Conservation (phyloP, 345 rosid species). For the Euphorbia tirucalli region DNA sequence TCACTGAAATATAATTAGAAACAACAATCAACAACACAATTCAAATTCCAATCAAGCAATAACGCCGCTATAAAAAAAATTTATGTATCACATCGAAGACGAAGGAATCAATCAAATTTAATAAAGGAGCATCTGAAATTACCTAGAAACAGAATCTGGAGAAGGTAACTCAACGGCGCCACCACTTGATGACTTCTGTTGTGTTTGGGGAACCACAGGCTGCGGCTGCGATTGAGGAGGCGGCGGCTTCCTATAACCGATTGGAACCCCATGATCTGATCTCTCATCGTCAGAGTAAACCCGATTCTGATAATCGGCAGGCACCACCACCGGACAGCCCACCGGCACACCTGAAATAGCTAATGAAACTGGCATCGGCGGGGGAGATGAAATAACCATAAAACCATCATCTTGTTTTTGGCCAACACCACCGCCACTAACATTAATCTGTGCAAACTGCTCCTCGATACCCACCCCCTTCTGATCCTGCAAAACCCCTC, state of each 20-base stretch:
- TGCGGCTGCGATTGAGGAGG: slow-evolving; percentile 41
- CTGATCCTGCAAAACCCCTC: slow-evolving; percentile 43
- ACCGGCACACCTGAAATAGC: slow-evolving; percentile 41
- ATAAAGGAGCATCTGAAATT: not conserved
- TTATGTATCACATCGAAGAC: not conserved
- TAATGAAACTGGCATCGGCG: slow-evolving; percentile 46
- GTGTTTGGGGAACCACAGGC: slow-evolving; percentile 46
- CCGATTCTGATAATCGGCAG: slow-evolving; percentile 47
- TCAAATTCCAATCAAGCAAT: slow-evolving; percentile 26
- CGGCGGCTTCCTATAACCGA: slow-evolving; percentile 54
- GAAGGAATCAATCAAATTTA: not conserved
- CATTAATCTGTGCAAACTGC: slow-evolving; percentile 63
- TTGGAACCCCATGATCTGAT: slow-evolving; percentile 71
- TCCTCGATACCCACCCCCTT: slow-evolving; percentile 73
- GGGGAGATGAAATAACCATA: slow-evolving; percentile 44
- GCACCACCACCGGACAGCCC: slow-evolving; percentile 27
- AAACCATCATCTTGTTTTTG: slow-evolving; percentile 53
- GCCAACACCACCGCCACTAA: slow-evolving; percentile 28
- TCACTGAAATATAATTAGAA: slow-evolving; percentile 56
- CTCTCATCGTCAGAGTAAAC: slow-evolving; percentile 86
- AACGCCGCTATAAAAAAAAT: not conserved
- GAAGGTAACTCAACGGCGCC: slow-evolving; percentile 54
- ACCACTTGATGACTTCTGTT: slow-evolving; percentile 44
- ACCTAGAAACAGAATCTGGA: slow-evolving; percentile 96
- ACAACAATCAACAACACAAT: slow-evolving; percentile 26